Evolutionary conservation across 1,139 yeast species (phyloP), one percentile per base, ranked within the genome.

Genomic region (Yamadazyma dendronema): DNA sequence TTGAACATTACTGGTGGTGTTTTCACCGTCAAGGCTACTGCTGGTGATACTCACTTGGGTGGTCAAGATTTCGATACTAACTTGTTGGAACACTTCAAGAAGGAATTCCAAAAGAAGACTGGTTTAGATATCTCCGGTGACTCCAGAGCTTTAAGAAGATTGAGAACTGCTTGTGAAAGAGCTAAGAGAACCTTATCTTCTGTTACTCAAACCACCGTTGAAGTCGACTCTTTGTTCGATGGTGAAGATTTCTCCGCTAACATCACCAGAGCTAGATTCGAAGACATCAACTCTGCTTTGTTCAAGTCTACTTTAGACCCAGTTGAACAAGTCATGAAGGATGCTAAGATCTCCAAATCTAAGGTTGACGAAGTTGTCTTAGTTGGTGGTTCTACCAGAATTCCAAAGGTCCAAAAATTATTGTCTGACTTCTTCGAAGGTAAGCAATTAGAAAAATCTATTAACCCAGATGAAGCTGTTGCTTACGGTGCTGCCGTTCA

Each of bases 321-420:
- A 61, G 97, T 90, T 65, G 97, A 89, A 78, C 89, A 88, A 79
- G 97, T 90, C 59, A 81, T 90, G 72, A 86, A 85, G 76, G 97
- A 90, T 68, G 83, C 97, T 58, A 86, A 87, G 79, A 77, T 88
- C 59, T 79, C 85, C 71, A 90, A 89, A 83, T 72, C 90, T 46
- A 77, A 77, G 56, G 92, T 90, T 57, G 83, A 90, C 67, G 97
- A 90, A 76, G 88, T 90, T 68, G 97, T 90, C 65, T 79, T 90
- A 54, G 97, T 90, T 58, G 97, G 97, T 83, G 97, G 97, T 80
- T 90, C 97, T 53, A 90, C 97, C 70, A 89, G 97, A 85, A 90
- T 90, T 77, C 97, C 97, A 78, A 88, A 88, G 81, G 87, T 90
- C 65, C 97, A 90, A 79, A 88, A 90, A 75, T 81, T 90, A 64